Percentiles rank a stretch among this genome's conserved stretches.
These are phyloP conservation scores for Russula emetica DNA, from an alignment of 768 basidiomycete genomes.

Conservation along the genomic window DNA sequence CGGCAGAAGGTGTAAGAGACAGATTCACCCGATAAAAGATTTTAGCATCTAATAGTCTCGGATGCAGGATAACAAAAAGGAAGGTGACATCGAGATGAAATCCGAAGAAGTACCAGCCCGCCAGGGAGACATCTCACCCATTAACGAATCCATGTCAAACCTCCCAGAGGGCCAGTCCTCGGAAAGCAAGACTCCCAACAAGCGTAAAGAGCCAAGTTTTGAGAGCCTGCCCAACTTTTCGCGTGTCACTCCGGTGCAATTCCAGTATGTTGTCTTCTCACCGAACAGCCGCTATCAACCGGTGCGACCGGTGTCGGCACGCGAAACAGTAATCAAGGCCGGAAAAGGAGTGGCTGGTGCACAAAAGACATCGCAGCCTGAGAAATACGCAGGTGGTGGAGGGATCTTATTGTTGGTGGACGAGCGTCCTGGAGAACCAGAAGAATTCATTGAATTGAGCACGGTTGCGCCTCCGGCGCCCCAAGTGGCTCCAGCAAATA, in stretches of 20 bases:
- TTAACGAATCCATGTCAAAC: conserved; percentile 50
- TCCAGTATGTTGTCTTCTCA: conserved; percentile 81
- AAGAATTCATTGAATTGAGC: conserved; percentile 66
- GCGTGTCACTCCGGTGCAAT: conserved; percentile 86
- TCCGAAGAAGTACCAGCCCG: conserved; percentile 46
- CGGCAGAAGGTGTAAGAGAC: conserved; percentile 75
- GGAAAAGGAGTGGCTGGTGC: conserved; percentile 31
- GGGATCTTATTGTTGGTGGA: conserved; percentile 86
- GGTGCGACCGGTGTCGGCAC: conserved; percentile 69
- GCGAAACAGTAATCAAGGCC: conserved; percentile 25
- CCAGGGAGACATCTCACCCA: conserved; percentile 54
- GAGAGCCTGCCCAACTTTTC: conserved; percentile 84
- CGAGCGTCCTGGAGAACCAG: conserved; percentile 60
- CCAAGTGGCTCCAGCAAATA: conserved; percentile 32
- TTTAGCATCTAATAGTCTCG: conserved; percentile 44
- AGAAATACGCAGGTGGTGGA: conserved; percentile 73
- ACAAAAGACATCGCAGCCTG: conserved; percentile 38
- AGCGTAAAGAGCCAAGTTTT: conserved; percentile 72
- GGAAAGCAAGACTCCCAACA: conserved; percentile 39
- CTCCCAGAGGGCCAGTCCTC: conserved; percentile 43
- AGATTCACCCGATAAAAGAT: background rate
- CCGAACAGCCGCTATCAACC: conserved; percentile 79
- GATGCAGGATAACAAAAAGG: conserved; percentile 50
- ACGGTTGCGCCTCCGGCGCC: conserved; percentile 32
- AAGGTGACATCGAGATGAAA: conserved; percentile 78